These are phyloP conservation scores for Alternaria sp. DNA, from an alignment of 2,329 filamentous ascomycete genomes.

Conservation along the genomic window DNA sequence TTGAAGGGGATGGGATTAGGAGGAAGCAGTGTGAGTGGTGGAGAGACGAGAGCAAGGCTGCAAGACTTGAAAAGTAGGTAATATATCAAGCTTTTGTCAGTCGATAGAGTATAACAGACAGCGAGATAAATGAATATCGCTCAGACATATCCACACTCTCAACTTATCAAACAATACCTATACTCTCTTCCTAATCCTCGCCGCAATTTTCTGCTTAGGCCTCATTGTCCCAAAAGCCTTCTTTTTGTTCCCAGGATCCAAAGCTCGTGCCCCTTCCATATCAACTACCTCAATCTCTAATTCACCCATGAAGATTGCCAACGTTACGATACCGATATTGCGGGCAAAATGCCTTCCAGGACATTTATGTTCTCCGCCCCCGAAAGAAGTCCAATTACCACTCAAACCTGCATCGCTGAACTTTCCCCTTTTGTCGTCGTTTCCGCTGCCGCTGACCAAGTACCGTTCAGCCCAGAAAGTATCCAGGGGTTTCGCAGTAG, in stretches of 20 bases:
- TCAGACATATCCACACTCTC: neutral
- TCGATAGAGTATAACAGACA: neutral
- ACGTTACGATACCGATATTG: constrained; percentile 22
- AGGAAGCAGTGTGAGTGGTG: constrained; percentile 42
- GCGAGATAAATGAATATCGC: neutral
- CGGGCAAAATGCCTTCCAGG: constrained; percentile 27
- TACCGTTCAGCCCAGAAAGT: constrained; percentile 29
- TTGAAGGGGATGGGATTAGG: constrained; percentile 37
- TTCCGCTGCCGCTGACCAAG: neutral
- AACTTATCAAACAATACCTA: neutral
- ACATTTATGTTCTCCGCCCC: constrained; percentile 31
- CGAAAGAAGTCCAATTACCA: constrained; percentile 27
- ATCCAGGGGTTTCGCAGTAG: constrained; percentile 9
- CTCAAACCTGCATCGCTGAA: constrained; percentile 26
- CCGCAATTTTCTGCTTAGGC: constrained; percentile 9
- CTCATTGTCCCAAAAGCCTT: constrained; percentile 16
- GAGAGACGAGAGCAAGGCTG: constrained; percentile 29
- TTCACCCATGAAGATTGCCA: constrained; percentile 16
- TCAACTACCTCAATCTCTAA: constrained; percentile 14
- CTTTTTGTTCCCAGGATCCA: constrained; percentile 1
- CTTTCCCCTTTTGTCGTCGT: constrained; percentile 6
- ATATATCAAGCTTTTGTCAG: neutral
- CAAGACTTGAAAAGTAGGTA: constrained; percentile 35
- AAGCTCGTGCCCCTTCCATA: neutral
- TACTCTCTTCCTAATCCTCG: constrained; percentile 9